Conservation (phyloP, 2,329 filamentous ascomycete genomes). For the Seiridium cupressi region DNA sequence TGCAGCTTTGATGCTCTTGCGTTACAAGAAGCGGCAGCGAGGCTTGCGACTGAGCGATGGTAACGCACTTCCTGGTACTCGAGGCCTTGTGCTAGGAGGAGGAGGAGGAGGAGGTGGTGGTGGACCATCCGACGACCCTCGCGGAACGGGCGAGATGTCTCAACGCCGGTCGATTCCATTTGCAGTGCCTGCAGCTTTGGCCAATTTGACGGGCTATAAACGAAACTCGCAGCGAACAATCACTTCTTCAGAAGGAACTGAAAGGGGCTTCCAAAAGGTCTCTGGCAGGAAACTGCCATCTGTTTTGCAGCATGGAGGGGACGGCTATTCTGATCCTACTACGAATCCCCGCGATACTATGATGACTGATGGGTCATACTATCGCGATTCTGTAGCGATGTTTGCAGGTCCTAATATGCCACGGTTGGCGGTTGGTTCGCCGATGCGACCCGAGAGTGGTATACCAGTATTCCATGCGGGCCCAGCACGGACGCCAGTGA, state of each 20-base stretch:
- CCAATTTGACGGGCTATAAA: constrained; percentile 39
- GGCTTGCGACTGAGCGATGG: constrained; percentile 38
- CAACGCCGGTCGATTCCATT: constrained; percentile 42
- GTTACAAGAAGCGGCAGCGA: constrained; percentile 52
- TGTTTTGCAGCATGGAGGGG: constrained; percentile 60
- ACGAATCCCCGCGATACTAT: constrained; percentile 33
- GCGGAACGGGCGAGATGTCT: constrained; percentile 36
- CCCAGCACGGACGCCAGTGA: constrained; percentile 62
- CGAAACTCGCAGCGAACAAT: constrained; percentile 25
- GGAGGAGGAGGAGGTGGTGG: constrained; percentile 8
- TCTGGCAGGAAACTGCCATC: constrained; percentile 65
- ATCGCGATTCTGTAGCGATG: constrained; percentile 51
- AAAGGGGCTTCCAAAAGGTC: constrained; percentile 63
- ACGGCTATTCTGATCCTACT: constrained; percentile 55
- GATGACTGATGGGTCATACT: constrained; percentile 51
- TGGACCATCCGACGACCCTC: constrained; percentile 13
- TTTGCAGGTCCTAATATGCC: constrained; percentile 29
- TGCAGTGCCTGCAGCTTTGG: constrained; percentile 48
- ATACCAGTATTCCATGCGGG: constrained; percentile 62
- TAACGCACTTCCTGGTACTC: constrained; percentile 21
- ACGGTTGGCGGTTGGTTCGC: constrained; percentile 51
- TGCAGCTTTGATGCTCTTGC: constrained; percentile 50
- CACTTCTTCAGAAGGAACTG: constrained; percentile 36
- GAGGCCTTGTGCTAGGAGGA: constrained; percentile 25
- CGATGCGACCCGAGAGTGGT: constrained; percentile 60